Percentiles rank a stretch among this genome's conserved stretches.
Evolutionary conservation across 2,329 filamentous ascomycete species (phyloP).

Genomic region (Trichoderma polysporum): DNA sequence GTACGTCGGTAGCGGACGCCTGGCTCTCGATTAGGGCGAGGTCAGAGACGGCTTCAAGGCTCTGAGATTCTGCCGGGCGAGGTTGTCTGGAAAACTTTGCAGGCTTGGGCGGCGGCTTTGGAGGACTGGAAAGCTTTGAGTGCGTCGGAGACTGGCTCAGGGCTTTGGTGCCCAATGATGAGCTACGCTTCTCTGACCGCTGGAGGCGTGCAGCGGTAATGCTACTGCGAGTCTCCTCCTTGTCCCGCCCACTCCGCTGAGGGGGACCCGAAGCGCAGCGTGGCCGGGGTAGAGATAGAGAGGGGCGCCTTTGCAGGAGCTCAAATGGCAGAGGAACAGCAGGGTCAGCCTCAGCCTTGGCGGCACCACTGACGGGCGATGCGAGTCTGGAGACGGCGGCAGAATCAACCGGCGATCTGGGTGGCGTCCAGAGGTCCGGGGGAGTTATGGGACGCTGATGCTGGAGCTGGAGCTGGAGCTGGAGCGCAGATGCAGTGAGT

Average conservation of each 20-base stretch:
- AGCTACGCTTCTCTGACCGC: conserved; percentile 19
- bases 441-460: background rate
- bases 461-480: conserved; percentile 4
- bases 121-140: conserved; percentile 18
- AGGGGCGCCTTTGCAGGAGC: conserved; percentile 12
- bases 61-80: conserved; percentile 9
- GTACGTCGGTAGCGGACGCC: conserved; percentile 36
- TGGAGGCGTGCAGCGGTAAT: conserved; percentile 14
- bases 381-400: conserved; percentile 10
- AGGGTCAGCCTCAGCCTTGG: background rate
- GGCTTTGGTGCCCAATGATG: conserved; percentile 25
- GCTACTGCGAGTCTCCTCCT: conserved; percentile 7
- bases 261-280: conserved; percentile 14
- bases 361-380: conserved; percentile 6
- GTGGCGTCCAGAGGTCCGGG: conserved; percentile 8
- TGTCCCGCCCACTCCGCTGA: conserved; percentile 18
- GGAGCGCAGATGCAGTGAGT: background rate
- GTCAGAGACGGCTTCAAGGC: background rate
- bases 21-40: conserved; percentile 37
- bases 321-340: background rate
- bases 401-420: conserved; percentile 7
- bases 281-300: conserved; percentile 20
- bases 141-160: conserved; percentile 11
- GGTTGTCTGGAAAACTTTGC: conserved; percentile 16
- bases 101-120: conserved; percentile 16